Evolutionary conservation across 352 stramenopile genomes (phyloP), one percentile per base, ranked within the genome.

Genomic region (Pythium folliculosum): DNA sequence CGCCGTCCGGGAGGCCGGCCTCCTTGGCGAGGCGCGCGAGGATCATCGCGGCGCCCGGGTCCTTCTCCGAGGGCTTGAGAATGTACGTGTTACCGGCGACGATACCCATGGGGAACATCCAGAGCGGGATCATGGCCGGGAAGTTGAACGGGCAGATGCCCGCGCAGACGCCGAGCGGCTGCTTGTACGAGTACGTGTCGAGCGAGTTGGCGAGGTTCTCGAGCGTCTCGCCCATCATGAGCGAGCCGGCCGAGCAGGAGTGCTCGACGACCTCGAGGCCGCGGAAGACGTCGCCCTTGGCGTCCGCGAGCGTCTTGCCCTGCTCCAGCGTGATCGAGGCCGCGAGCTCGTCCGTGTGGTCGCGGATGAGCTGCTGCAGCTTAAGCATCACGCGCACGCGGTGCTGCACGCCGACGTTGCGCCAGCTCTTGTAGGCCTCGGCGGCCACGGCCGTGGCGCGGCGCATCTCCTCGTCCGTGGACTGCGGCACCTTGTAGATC

Each of bases 81-180:
- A 99, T 77, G 76, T 98, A 98, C 12, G 96, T 98, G 82, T 99
- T 99, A 37, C 97, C 97, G 17, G 83, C 86, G 44, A 97, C 91
- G 23, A 90, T 91, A 23, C 82, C 87, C 12, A 95, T 85, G 27
- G 91, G 89, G 75, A 97, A 89, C 92, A 94, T 94, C 90, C 90
- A 97, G 0, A 99, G 72, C 17, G 96, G 95, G 69, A 99, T 99
- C 97, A 99, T 99, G 49, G 94, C 95, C 12, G 96, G 96, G 81
- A 98, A 98, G 73, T 98, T 98, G 75, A 98, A 98, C 12, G 94
- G 94, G 58, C 89, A 97, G 72, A 97, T 96, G 75, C 92, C 91
- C 23, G 90, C 94, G 60, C 89, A 97, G 7, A 98, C 92, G 38
- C 97, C 97, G 8, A 99, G 80, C 23, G 97, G 96, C 77, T 98